Base-by-base conservation (phyloP, 345 rosid genomes). In the Durio zibethinus region DNA sequence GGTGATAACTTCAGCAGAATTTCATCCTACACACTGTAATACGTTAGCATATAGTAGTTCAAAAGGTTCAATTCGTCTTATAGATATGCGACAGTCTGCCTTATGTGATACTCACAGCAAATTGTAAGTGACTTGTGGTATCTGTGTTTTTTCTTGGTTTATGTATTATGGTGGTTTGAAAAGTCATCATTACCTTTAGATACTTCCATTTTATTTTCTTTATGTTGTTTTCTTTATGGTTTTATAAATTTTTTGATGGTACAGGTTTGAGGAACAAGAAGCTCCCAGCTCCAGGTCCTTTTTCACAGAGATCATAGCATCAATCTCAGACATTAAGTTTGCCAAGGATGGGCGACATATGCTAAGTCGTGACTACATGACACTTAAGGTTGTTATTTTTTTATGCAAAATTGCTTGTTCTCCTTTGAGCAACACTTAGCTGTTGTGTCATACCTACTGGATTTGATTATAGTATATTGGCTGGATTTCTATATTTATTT, bases 241-340 rank as follows among this genome's bases (percentile, higher is more conserved):
- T 36, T 77, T 77, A 80, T 56, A 59, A 47, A 71, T 75, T 53
- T 74, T 53, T 50, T 75, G 73, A 52, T 82, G 76, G 52, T 76
- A 61, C 90, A 97, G 99, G 86, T 97, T 91, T 87, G 99, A 94
- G 89, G 99, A 94, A 82, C 93, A 85, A 56, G 99, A 92, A 80
- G 91, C 90, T 59, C 93, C 97, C 25, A 96, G 97, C 76, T 82
- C 97, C 25, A 89, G 97, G 82, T 97, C 99, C 71, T 97, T 97
- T 85, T 97, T 97, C 88, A 97, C 99, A 36, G 99, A 97, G 89
- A 94, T 97, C 84, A 97, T 94, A 83, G 99, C 99, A 57, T 97
- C 98, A 29, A 92, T 97, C 77, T 97, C 99, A 54, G 99, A 97
- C 86, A 90, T 97, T 73, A 97, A 90, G 82, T 97, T 97, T 83